Evolutionary conservation across 345 rosid genomes (phyloP).

Genomic region (Streptanthus diversifolius): DNA sequence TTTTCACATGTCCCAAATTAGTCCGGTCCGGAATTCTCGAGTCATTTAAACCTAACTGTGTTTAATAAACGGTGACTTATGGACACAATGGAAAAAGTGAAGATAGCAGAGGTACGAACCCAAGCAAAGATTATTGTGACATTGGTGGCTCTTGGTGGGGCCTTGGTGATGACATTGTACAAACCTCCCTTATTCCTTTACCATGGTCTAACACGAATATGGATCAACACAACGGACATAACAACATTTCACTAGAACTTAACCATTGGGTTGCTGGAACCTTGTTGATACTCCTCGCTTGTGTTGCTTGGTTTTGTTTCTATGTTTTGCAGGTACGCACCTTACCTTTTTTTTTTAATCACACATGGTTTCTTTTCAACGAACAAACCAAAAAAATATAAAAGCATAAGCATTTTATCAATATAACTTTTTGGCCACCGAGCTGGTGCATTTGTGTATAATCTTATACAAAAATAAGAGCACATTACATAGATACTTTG

Average conservation of each 20-base stretch:
- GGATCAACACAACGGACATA: constrained; percentile 24
- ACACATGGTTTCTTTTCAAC: neutral
- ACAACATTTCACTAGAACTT: constrained; percentile 30
- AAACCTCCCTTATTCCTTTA: constrained; percentile 60
- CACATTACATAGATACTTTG: neutral
- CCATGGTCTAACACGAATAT: constrained; percentile 29
- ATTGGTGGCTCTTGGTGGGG: constrained; percentile 55
- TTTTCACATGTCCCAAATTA: no score
- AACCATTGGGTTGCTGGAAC: constrained; percentile 65
- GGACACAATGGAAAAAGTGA: constrained; percentile 54
- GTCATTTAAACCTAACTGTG: neutral
- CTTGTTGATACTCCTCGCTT: constrained; percentile 55
- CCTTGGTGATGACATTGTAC: constrained; percentile 65
- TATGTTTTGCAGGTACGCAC: constrained; percentile 49
- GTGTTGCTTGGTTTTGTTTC: constrained; percentile 73
- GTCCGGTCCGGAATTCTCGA: no score
- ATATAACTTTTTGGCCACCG: neutral
- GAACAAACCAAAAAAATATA: neutral
- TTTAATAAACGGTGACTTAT: neutral
- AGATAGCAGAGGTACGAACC: constrained; percentile 41
- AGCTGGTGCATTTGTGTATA: neutral
- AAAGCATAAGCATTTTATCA: neutral
- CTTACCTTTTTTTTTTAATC: neutral
- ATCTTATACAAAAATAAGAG: neutral
- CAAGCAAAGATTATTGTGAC: constrained; percentile 68